Conservation (phyloP, 208 protist species). For the Acanthamoeba triangularis region DNA sequence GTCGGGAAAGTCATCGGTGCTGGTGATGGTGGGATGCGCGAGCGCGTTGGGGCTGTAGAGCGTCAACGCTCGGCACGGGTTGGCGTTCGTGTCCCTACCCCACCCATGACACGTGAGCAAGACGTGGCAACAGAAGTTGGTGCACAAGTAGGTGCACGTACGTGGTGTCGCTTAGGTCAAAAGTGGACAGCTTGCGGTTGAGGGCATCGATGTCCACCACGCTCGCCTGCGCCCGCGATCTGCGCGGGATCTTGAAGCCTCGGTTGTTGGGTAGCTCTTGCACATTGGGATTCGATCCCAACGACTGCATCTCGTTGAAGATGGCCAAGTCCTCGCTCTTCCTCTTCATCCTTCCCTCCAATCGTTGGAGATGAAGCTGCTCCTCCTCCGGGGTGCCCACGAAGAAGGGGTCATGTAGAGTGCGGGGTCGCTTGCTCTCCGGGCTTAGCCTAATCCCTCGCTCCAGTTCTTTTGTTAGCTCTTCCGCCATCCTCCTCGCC, state of each 20-base stretch:
- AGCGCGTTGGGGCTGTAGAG: constrained; percentile 15
- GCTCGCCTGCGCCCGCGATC: not conserved
- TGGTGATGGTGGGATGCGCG: constrained; percentile 5
- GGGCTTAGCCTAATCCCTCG: not conserved
- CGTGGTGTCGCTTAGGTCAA: not conserved
- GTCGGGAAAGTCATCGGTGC: not conserved
- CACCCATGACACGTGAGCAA: not conserved
- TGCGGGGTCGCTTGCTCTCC: not conserved
- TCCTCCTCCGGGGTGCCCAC: constrained; percentile 50
- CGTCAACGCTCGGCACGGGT: constrained; percentile 18
- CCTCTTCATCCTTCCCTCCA: not conserved
- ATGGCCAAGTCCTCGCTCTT: constrained; percentile 45
- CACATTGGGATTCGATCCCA: not conserved
- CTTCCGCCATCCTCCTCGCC: not conserved
- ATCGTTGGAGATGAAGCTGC: not conserved
- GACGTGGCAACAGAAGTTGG: too few relatives aligned
- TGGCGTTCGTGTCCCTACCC: not conserved
- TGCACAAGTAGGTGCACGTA: not conserved
- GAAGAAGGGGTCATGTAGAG: constrained; percentile 20
- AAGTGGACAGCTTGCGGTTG: constrained; percentile 11
- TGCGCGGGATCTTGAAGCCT: not conserved
- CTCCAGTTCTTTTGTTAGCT: not conserved
- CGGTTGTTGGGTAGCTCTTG: not conserved
- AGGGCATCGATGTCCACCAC: constrained; percentile 38
- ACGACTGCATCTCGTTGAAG: not conserved